A percentile compares a stretch with the other conserved stretches of the same genome.
phyloP scores from a whole-genome alignment of 2,329 filamentous ascomycete species.

The Zasmidium citrigriseum region DNA sequence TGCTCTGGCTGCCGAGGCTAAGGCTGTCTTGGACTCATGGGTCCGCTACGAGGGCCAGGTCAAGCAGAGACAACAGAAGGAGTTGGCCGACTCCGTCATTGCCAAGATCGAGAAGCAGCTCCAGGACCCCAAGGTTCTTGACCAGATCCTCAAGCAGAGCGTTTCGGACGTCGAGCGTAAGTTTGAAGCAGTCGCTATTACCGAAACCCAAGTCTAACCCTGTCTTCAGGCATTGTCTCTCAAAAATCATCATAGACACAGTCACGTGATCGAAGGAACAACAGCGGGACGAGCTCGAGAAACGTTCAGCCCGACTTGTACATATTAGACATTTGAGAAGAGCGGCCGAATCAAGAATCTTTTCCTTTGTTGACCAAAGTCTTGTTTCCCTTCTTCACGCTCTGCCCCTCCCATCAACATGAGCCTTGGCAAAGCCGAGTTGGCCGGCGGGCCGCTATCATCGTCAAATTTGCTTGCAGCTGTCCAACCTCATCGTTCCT shows the following conservation, averaged over 20 bases:
- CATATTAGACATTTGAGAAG: constrained; percentile 27
- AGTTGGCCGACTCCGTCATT: constrained; percentile 90
- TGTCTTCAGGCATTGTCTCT: constrained; percentile 25
- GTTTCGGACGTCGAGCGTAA: constrained; percentile 94
- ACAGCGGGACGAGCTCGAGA: not conserved
- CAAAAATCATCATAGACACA: constrained; percentile 24
- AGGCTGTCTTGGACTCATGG: constrained; percentile 95
- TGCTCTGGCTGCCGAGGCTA: constrained; percentile 87
- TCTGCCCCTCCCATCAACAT: not conserved
- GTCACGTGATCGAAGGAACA: constrained; percentile 11
- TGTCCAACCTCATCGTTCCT: too few relatives aligned
- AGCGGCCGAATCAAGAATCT: constrained; percentile 17
- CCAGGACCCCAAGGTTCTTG: constrained; percentile 93
- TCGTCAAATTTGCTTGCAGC: not conserved
- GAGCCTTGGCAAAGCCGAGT: not conserved
- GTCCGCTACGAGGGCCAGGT: constrained; percentile 98
- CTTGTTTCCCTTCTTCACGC: not conserved
- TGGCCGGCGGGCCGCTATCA: not conserved
- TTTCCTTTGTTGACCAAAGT: constrained; percentile 20
- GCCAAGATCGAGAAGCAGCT: constrained; percentile 99
- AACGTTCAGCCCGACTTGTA: constrained; percentile 18
- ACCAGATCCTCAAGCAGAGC: constrained; percentile 98
- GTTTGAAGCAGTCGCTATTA: constrained; percentile 33
- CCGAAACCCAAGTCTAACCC: constrained; percentile 8
- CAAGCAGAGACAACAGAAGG: constrained; percentile 97